A percentile compares a stretch with the other conserved stretches of the same genome.
Conservation (phyloP, 352 stramenopile genomes). For the Phytophthora pinifolia region DNA sequence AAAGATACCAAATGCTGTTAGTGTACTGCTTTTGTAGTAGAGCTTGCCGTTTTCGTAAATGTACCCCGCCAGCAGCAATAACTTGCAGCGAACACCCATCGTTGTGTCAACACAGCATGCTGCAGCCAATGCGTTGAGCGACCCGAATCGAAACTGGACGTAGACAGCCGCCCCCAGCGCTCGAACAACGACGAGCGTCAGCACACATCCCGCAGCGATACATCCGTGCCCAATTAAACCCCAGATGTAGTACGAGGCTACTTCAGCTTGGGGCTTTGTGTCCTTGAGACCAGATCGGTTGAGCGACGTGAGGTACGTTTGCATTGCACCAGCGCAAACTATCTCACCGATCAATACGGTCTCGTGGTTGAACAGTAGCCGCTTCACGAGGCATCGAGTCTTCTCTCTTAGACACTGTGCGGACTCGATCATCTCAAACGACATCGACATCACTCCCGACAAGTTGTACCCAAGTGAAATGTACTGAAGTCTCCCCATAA, state of each 20-base stretch:
- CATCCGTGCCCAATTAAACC: slow-evolving; percentile 18
- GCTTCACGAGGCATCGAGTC: slow-evolving; percentile 9
- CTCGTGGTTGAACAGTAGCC: slow-evolving; percentile 28
- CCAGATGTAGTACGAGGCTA: slow-evolving; percentile 25
- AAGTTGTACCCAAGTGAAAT: slow-evolving; percentile 33
- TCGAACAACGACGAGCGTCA: slow-evolving; percentile 5
- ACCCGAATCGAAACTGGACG: slow-evolving; percentile 5
- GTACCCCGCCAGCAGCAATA: slow-evolving; percentile 18
- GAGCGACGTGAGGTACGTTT: slow-evolving; percentile 21
- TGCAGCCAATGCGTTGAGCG: slow-evolving; percentile 4
- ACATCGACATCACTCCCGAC: slow-evolving; percentile 19
- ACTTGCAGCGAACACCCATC: slow-evolving; percentile 15
- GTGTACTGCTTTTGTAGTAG: slow-evolving; percentile 13
- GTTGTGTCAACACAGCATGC: slow-evolving; percentile 23
- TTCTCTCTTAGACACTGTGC: slow-evolving; percentile 6
- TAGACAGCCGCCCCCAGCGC: slow-evolving; percentile 8
- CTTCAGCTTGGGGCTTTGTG: neutral
- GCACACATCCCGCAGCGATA: slow-evolving; percentile 8
- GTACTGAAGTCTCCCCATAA: slow-evolving; percentile 17
- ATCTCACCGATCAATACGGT: slow-evolving; percentile 23
- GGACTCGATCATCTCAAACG: slow-evolving; percentile 30
- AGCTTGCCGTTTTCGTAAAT: slow-evolving; percentile 11
- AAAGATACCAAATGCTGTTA: slow-evolving; percentile 20
- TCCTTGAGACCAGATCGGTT: slow-evolving; percentile 12
- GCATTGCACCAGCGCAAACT: slow-evolving; percentile 17